phyloP scores from a whole-genome alignment of 805 yeast genomes.

The Zygosaccharomyces pseudorouxii region DNA sequence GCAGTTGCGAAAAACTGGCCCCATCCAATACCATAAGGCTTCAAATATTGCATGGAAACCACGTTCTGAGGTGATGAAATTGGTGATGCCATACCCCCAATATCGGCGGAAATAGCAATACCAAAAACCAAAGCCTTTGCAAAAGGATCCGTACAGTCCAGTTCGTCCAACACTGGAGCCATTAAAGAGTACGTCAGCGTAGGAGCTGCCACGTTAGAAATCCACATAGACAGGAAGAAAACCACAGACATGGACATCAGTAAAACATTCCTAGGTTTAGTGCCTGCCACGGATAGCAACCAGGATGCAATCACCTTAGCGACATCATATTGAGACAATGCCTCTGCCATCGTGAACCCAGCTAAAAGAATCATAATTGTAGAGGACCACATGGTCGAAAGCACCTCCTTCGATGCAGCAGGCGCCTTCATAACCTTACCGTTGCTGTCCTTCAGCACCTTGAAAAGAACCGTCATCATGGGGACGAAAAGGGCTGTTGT shows the following conservation, averaged over 20 bases:
- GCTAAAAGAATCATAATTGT: constrained; percentile 85
- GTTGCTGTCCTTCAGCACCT: constrained; percentile 49
- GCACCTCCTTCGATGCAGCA: constrained; percentile 62
- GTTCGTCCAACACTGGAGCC: constrained; percentile 76
- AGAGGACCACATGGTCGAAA: constrained; percentile 89
- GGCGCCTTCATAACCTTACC: constrained; percentile 58
- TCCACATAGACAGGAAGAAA: constrained; percentile 87
- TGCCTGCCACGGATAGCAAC: constrained; percentile 74
- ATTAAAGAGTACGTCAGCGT: constrained; percentile 83
- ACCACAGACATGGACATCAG: constrained; percentile 81
- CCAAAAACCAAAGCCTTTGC: constrained; percentile 83
- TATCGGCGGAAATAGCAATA: constrained; percentile 83
- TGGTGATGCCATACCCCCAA: constrained; percentile 96
- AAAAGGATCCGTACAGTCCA: constrained; percentile 72
- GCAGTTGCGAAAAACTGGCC: constrained; percentile 89
- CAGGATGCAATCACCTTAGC: constrained; percentile 88
- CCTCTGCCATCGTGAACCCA: constrained; percentile 92
- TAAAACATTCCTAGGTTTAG: constrained; percentile 71
- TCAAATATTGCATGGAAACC: constrained; percentile 79
- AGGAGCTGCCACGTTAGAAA: constrained; percentile 94
- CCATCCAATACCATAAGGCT: constrained; percentile 66
- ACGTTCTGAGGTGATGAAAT: constrained; percentile 95
- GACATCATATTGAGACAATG: constrained; percentile 80
- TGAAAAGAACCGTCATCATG: constrained; percentile 63
- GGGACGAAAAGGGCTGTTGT: constrained; percentile 88